Percentiles rank a stretch among this genome's conserved stretches.
These are phyloP conservation scores for Oryza meridionalis DNA, from an alignment of 176 grass and related monocot genomes.

Conservation along the genomic window DNA sequence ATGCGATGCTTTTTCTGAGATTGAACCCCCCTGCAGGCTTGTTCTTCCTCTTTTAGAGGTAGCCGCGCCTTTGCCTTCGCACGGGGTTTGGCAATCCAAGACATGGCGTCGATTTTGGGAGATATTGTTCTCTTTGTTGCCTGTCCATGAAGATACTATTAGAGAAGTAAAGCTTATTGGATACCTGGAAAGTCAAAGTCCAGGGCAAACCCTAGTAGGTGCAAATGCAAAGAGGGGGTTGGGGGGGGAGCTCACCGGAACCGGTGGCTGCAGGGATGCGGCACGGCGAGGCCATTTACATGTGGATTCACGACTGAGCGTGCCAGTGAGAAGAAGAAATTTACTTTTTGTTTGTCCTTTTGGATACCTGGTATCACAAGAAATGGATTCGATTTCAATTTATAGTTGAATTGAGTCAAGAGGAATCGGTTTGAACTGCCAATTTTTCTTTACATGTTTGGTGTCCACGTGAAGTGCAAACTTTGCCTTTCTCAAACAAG, in stretches of 20 bases:
- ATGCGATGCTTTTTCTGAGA: conserved; percentile 89
- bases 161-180: too few relatives aligned
- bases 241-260: conserved; percentile 18
- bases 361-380: too few relatives aligned
- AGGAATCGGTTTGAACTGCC: too few relatives aligned
- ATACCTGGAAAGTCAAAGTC: too few relatives aligned
- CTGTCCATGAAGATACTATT: not conserved
- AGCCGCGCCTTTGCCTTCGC: not conserved
- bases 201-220: not conserved
- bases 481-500: too few relatives aligned
- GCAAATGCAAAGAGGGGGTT: not conserved
- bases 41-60: conserved; percentile 41
- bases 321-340: too few relatives aligned
- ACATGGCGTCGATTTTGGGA: conserved; percentile 10
- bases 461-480: too few relatives aligned
- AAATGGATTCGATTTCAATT: too few relatives aligned
- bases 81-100: conserved; percentile 14
- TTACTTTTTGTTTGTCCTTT: too few relatives aligned
- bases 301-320: not conserved
- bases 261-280: conserved; percentile 15
- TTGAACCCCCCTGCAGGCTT: conserved; percentile 57
- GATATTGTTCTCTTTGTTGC: conserved; percentile 56
- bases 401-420: too few relatives aligned
- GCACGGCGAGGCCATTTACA: conserved; percentile 24
- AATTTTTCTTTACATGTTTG: too few relatives aligned